These are phyloP conservation scores for Tolypocladium paradoxum DNA, from an alignment of 2,329 filamentous ascomycete genomes.

Conservation along the genomic window DNA sequence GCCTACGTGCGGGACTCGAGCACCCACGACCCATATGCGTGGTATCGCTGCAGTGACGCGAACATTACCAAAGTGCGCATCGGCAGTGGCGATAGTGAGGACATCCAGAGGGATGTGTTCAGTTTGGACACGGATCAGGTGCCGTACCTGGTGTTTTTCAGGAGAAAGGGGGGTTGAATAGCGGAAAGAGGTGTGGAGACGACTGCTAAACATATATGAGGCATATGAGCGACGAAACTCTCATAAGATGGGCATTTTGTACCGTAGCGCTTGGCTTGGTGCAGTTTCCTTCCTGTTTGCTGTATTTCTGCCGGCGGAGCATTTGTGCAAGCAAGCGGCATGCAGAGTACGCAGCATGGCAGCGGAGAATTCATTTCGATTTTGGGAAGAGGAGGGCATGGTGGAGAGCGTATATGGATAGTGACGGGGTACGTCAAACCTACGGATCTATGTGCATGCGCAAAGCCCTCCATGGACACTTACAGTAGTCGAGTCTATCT, in stretches of 20 bases:
- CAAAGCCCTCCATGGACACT: too few relatives aligned
- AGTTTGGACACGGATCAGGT: conserved; percentile 25
- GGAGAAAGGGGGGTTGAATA: conserved; percentile 19
- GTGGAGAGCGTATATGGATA: background rate
- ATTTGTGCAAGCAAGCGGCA: background rate
- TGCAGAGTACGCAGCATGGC: background rate
- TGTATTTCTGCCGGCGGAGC: background rate
- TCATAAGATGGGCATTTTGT: background rate
- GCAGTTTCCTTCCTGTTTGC: too few relatives aligned
- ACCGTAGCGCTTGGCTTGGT: too few relatives aligned
- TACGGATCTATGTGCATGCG: too few relatives aligned
- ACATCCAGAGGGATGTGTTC: conserved; percentile 28
- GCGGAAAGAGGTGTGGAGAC: background rate
- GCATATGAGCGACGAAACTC: background rate
- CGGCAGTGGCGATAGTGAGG: conserved; percentile 21
- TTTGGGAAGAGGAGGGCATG: background rate
- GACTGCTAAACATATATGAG: background rate
- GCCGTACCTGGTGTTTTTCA: conserved; percentile 37
- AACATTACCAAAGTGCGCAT: conserved; percentile 30
- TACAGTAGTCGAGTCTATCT: too few relatives aligned
- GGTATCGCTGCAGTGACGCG: conserved; percentile 40
- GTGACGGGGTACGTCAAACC: too few relatives aligned
- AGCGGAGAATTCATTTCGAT: background rate
- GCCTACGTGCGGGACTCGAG: conserved; percentile 53
- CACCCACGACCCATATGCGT: conserved; percentile 29